Evolutionary conservation across 768 basidiomycete species (phyloP).

Genomic region (Macrolepiota fuliginosa): DNA sequence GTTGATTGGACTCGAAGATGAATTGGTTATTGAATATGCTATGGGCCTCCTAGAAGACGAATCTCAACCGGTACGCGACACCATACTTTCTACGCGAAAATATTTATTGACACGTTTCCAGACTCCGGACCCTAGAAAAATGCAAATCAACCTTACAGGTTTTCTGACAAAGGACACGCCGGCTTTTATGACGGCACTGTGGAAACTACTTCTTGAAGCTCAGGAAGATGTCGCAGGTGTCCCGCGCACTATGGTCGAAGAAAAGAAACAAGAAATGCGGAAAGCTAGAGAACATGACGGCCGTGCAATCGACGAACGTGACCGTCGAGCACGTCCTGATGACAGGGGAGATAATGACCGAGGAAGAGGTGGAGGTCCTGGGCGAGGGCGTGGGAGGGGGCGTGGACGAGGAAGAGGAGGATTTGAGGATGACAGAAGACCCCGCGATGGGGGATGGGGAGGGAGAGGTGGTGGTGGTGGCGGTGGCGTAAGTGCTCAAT

Average conservation of each 20-base stretch:
- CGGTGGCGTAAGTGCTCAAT: conserved; percentile 15
- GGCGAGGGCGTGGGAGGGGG: conserved; percentile 60
- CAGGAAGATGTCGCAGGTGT: conserved; percentile 88
- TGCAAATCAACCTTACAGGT: conserved; percentile 93
- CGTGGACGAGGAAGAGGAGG: conserved; percentile 53
- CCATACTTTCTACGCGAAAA: neutral
- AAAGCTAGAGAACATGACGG: conserved; percentile 60
- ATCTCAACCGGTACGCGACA: conserved; percentile 65
- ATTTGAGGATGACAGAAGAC: conserved; percentile 39
- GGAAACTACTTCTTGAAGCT: conserved; percentile 91
- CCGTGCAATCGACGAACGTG: conserved; percentile 66
- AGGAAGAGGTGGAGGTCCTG: conserved; percentile 53
- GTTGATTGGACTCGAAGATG: conserved; percentile 92
- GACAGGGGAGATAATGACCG: conserved; percentile 60
- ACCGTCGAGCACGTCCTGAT: conserved; percentile 65
- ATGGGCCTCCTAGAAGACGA: conserved; percentile 92
- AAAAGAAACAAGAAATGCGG: conserved; percentile 92
- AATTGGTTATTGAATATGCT: conserved; percentile 94
- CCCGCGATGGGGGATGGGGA: conserved; percentile 69
- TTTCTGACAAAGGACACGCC: conserved; percentile 89
- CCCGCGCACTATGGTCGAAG: conserved; percentile 85
- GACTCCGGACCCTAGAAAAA: conserved; percentile 91
- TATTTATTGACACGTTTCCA: conserved; percentile 25
- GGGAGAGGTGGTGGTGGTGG: conserved; percentile 54
- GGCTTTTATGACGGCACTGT: conserved; percentile 83